phyloP scores from a whole-genome alignment of 352 stramenopile genomes.

The Phytopythium delawarense region DNA sequence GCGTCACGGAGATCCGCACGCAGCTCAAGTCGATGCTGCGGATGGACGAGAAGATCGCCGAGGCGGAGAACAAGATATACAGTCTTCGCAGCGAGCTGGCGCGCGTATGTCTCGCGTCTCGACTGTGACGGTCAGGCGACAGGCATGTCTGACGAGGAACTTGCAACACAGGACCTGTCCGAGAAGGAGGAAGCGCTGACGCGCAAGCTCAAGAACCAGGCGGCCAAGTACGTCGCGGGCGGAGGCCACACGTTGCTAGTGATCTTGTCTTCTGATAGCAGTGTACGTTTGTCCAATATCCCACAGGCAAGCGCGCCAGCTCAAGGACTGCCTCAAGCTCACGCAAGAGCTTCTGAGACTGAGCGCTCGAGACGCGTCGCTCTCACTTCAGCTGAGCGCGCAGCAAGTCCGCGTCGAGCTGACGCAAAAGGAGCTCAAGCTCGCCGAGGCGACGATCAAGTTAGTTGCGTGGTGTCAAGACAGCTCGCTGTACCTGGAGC shows the following conservation, averaged over 20 bases:
- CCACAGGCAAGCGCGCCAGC: constrained; percentile 59
- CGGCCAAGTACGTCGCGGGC: constrained; percentile 36
- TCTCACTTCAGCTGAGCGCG: constrained; percentile 49
- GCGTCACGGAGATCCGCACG: constrained; percentile 63
- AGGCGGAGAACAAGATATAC: constrained; percentile 67
- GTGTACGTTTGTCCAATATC: not conserved
- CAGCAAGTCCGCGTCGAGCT: constrained; percentile 72
- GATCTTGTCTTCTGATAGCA: not conserved
- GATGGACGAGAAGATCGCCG: constrained; percentile 69
- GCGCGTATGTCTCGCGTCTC: constrained; percentile 27
- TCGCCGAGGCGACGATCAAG: constrained; percentile 42
- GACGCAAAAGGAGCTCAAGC: constrained; percentile 53
- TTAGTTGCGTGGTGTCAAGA: constrained; percentile 8
- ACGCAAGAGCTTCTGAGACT: constrained; percentile 43
- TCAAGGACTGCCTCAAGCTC: constrained; percentile 53
- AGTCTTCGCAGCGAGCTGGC: constrained; percentile 68
- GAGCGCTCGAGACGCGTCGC: constrained; percentile 48
- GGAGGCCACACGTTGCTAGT: not conserved
- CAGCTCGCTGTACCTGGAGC: not conserved
- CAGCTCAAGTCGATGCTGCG: constrained; percentile 67
- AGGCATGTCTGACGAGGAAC: not conserved
- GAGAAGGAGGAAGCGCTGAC: constrained; percentile 73
- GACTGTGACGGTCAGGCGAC: not conserved
- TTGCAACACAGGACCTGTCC: constrained; percentile 49
- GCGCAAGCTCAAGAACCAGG: constrained; percentile 68